phyloP scores from a whole-genome alignment of 345 rosid genomes.

The Noccaea caerulescens region DNA sequence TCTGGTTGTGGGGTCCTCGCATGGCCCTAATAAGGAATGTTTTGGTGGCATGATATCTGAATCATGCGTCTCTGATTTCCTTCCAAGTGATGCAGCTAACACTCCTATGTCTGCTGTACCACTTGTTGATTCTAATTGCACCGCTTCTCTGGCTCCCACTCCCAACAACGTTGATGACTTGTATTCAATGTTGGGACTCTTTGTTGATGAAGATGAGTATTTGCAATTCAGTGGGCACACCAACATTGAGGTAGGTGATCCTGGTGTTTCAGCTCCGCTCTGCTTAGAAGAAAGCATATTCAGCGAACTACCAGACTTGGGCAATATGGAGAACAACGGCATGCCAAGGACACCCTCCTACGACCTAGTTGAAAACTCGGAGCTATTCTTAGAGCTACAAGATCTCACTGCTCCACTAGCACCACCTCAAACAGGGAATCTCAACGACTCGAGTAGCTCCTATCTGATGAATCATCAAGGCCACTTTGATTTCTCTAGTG shows the following conservation, averaged over 20 bases:
- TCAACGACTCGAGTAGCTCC: conserved; percentile 3
- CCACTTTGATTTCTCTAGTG: conserved; percentile 28
- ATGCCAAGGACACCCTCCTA: conserved; percentile 30
- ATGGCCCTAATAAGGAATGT: conserved; percentile 1
- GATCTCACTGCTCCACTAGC: conserved; percentile 39
- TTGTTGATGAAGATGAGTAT: conserved; percentile 37
- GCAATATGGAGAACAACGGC: conserved; percentile 27
- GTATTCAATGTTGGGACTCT: conserved; percentile 39
- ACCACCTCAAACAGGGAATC: conserved; percentile 20
- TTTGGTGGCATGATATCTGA: conserved; percentile 36
- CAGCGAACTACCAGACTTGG: conserved; percentile 27
- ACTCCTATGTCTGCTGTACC: conserved; percentile 33
- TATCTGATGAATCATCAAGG: conserved; percentile 13
- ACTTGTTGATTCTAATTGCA: conserved; percentile 4
- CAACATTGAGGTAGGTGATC: conserved; percentile 36
- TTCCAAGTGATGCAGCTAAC: conserved; percentile 19
- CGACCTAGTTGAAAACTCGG: conserved; percentile 40
- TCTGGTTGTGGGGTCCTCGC: conserved; percentile 7
- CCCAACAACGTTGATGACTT: conserved; percentile 33
- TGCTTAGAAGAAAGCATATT: conserved; percentile 32
- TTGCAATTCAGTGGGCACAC: conserved; percentile 1
- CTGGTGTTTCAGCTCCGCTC: conserved; percentile 13
- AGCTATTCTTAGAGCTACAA: conserved; percentile 37
- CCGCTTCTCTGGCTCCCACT: conserved; percentile 10
- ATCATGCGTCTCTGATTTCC: conserved; percentile 28